Base-by-base conservation (phyloP, 192 early-diverging fungal genomes). In the Podila minutissima region DNA sequence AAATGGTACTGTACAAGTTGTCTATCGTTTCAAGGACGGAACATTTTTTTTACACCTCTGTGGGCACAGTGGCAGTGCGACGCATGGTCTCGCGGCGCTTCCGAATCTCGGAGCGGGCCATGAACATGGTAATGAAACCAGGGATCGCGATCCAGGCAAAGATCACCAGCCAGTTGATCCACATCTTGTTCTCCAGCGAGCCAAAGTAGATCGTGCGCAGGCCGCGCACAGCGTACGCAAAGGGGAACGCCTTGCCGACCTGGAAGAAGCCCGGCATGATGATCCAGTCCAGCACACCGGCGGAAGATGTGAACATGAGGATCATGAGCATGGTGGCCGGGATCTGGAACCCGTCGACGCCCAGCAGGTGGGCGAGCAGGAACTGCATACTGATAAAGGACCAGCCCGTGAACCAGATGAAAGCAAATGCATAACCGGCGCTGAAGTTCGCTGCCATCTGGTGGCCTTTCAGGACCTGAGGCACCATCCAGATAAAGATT, bases 181-280 rank as follows among this genome's bases (percentile, higher is more conserved):
- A 81, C 77, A 81, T 81, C 26, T 73, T 7, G 20, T 81, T 57
- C 6, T 59, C 50, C 38, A 69, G 13, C 37, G 53, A 60, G 29
- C 77, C 77, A 81, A 81, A 81, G 63, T 81, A 81, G 28, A 81
- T 73, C 11, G 71, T 29, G 3, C 62, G 51, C 57, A 81, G 17
- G 6, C 77, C 77, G 0, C 62, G 59, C 6, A 73, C 71, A 5
- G 49, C 77, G 57, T 81, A 81, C 2, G 70, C 64, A 62, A 81
- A 81, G 9, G 77, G 77, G 77, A 81, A 81, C 7, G 53, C 63
- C 11, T 50, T 69, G 19, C 77, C 77, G 5, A 81, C 62, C 2
- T 62, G 77, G 77, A 81, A 81, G 67, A 81, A 81, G 12, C 77
- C 77, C 46, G 77, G 77, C 71, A 81, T 81, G 28, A 73, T n/a